Conservation (phyloP, 2,329 filamentous ascomycete species). For the Aspergillus niger region DNA sequence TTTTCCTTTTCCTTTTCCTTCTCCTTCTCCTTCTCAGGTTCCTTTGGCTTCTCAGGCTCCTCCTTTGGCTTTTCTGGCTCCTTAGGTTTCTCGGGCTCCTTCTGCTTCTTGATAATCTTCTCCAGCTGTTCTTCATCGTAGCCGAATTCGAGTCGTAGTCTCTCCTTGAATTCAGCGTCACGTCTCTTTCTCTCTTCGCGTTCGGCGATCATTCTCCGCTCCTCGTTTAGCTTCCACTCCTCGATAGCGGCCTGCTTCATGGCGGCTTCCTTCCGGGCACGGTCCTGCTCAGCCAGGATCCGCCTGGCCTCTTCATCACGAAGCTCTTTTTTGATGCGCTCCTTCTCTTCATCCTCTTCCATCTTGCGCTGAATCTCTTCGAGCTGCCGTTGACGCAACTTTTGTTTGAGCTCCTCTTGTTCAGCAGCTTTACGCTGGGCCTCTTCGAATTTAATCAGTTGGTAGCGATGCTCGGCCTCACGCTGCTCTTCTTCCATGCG, state of each 20-base stretch:
- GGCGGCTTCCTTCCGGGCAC: constrained; percentile 31
- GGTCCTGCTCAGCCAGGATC: constrained; percentile 38
- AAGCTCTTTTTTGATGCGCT: constrained; percentile 39
- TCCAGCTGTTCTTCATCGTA: constrained; percentile 48
- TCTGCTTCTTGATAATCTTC: constrained; percentile 42
- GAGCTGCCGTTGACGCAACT: constrained; percentile 33
- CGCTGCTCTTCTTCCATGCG: constrained; percentile 35
- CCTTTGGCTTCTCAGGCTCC: constrained; percentile 39
- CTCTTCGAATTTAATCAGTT: constrained; percentile 18
- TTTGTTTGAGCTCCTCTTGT: constrained; percentile 35
- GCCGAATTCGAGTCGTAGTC: constrained; percentile 42
- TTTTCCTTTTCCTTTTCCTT: constrained; percentile 29
- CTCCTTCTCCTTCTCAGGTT: constrained; percentile 38
- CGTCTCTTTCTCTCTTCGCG: constrained; percentile 36
- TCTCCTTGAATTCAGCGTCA: constrained; percentile 38
- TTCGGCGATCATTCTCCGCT: constrained; percentile 29
- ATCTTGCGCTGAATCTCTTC: constrained; percentile 36
- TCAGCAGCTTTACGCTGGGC: constrained; percentile 34
- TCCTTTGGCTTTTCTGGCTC: constrained; percentile 30
- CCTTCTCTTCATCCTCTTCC: constrained; percentile 50
- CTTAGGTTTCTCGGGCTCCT: constrained; percentile 26
- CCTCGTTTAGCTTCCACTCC: constrained; percentile 40
- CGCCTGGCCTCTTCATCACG: constrained; percentile 49
- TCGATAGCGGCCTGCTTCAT: constrained; percentile 46
- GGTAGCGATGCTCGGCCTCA: constrained; percentile 19